Evolutionary conservation across 768 basidiomycete genomes (phyloP).

Genomic region (Russula brevipes): DNA sequence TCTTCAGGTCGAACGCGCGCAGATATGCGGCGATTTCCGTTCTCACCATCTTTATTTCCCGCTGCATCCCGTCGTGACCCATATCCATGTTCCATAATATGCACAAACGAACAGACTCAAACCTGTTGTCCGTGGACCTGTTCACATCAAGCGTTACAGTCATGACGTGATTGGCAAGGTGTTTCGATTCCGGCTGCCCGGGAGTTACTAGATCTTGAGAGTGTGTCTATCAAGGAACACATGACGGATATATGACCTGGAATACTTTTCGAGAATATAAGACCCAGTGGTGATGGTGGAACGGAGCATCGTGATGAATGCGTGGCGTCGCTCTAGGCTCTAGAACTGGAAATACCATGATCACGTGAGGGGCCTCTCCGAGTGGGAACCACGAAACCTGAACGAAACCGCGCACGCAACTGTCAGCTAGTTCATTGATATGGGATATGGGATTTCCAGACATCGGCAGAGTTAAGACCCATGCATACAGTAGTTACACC

Average conservation of each 20-base stretch:
- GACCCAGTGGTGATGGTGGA: slow-evolving; percentile 54
- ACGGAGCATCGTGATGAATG: slow-evolving; percentile 32
- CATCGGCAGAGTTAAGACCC: too few species aligned
- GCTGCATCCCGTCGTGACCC: slow-evolving; percentile 38
- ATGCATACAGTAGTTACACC: slow-evolving; percentile 4
- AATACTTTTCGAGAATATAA: slow-evolving; percentile 59
- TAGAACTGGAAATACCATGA: too few species aligned
- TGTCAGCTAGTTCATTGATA: too few species aligned
- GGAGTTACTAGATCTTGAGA: slow-evolving; percentile 22
- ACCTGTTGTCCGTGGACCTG: slow-evolving; percentile 38
- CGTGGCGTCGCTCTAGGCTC: too few species aligned
- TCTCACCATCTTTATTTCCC: slow-evolving; percentile 64
- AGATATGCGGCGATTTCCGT: slow-evolving; percentile 11
- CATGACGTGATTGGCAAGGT: slow-evolving; percentile 62
- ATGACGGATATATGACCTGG: slow-evolving; percentile 53
- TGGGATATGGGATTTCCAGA: too few species aligned
- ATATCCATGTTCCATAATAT: slow-evolving; percentile 57
- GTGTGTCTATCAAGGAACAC: slow-evolving; percentile 3
- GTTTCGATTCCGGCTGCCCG: slow-evolving; percentile 61
- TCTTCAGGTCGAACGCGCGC: slow-evolving; percentile 1
- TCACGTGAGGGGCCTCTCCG: too few species aligned
- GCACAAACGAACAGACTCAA: slow-evolving; percentile 60
- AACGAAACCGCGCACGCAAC: too few species aligned
- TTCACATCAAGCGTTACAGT: too few species aligned
- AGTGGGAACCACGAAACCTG: too few species aligned